Evolutionary conservation across 805 yeast genomes (phyloP).

Genomic region (Wickerhamiella qilinensis): DNA sequence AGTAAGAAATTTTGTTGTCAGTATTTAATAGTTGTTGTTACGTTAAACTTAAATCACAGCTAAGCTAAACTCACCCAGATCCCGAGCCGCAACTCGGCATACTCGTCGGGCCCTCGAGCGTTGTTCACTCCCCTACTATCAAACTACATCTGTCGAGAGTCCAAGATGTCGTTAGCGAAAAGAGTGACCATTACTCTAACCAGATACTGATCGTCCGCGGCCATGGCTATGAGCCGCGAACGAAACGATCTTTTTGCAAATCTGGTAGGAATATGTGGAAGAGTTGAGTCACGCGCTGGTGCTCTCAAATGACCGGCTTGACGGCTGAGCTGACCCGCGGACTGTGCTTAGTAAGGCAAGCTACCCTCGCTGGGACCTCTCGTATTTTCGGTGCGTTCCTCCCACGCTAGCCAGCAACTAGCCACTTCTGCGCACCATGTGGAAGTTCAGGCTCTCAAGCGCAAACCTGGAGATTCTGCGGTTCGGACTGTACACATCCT

Average conservation of each 20-base stretch:
- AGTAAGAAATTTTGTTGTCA: too few relatives aligned
- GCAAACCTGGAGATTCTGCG: constrained; percentile 21
- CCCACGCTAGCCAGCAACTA: too few relatives aligned
- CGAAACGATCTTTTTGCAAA: background rate
- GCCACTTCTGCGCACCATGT: constrained; percentile 4
- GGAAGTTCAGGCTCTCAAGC: constrained; percentile 9
- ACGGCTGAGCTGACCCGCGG: background rate
- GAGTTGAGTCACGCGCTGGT: background rate
- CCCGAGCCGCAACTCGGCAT: too few relatives aligned
- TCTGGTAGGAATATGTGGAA: background rate
- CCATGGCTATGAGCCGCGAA: background rate
- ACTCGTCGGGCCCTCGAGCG: too few relatives aligned
- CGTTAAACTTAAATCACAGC: too few relatives aligned
- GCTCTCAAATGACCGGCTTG: background rate
- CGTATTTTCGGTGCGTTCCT: too few relatives aligned
- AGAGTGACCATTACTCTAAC: constrained; percentile 8
- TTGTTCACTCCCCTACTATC: constrained; percentile 19
- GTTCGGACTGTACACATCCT: constrained; percentile 70
- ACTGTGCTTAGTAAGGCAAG: too few relatives aligned
- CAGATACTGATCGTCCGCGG: background rate
- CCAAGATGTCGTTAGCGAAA: constrained; percentile 18
- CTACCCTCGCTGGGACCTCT: too few relatives aligned
- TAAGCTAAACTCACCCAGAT: too few relatives aligned
- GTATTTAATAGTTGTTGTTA: too few relatives aligned
- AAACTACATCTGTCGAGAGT: constrained; percentile 15